These are phyloP conservation scores for Camelina sativa DNA, from an alignment of 345 rosid genomes.

Conservation along the genomic window DNA sequence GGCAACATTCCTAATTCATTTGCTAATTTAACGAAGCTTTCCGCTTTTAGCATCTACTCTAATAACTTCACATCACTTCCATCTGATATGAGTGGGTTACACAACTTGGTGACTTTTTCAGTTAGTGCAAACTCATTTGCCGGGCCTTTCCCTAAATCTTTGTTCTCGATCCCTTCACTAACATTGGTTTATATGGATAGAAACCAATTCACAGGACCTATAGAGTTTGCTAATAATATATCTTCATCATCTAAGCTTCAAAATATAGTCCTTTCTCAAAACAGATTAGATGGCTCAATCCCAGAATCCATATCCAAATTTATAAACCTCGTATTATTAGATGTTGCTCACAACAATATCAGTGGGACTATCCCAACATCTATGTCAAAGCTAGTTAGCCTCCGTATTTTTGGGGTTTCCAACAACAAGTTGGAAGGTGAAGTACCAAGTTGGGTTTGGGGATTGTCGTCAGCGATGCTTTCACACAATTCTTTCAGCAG, in stretches of 20 bases:
- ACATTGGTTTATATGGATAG: not conserved
- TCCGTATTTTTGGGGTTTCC: not conserved
- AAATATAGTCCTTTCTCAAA: not conserved
- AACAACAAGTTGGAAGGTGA: conserved; percentile 16
- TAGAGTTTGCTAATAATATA: not conserved
- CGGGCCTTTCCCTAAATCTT: conserved; percentile 7
- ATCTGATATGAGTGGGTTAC: conserved; percentile 8
- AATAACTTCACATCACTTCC: conserved; percentile 29
- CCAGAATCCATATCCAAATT: conserved; percentile 2
- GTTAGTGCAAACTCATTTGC: not conserved
- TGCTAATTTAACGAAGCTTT: conserved; percentile 2
- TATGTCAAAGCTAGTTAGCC: conserved; percentile 14
- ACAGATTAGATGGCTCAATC: conserved; percentile 11
- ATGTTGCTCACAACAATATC: not conserved
- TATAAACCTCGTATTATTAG: fast-evolving
- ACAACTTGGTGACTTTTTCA: not conserved
- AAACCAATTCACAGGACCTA: conserved; percentile 12
- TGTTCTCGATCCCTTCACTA: not conserved
- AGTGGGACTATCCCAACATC: conserved; percentile 9
- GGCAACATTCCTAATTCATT: not conserved
- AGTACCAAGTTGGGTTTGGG: conserved; percentile 10
- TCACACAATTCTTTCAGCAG: conserved; percentile 14
- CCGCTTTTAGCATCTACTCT: not conserved
- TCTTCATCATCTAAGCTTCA: not conserved
- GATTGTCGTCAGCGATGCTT: not conserved